Percentiles rank a stretch among this genome's conserved stretches.
These are phyloP conservation scores for Prunus salicina DNA, from an alignment of 306 rosid species.

Conservation along the genomic window DNA sequence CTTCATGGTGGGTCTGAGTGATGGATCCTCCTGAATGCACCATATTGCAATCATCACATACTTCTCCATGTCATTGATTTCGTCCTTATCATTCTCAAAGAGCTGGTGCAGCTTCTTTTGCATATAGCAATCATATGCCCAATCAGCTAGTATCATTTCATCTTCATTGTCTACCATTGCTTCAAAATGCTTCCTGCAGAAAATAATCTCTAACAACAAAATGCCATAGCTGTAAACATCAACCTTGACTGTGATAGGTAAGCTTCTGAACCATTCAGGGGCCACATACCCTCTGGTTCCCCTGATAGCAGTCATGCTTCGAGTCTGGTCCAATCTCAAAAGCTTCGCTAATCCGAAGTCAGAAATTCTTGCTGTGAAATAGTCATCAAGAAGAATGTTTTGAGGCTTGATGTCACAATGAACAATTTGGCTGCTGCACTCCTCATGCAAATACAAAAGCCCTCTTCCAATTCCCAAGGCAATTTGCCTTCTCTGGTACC, in stretches of 20 bases:
- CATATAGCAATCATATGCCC: slow-evolving; percentile 18
- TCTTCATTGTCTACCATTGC: neutral
- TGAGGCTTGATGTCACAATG: slow-evolving; percentile 44
- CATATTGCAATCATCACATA: slow-evolving; percentile 20
- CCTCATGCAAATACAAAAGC: slow-evolving; percentile 28
- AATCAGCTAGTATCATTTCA: slow-evolving; percentile 12
- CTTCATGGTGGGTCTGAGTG: slow-evolving; percentile 17
- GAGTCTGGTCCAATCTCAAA: slow-evolving; percentile 3
- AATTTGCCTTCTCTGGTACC: neutral
- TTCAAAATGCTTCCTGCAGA: neutral
- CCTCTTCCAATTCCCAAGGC: neutral
- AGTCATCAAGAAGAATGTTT: slow-evolving; percentile 9
- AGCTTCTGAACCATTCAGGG: slow-evolving; percentile 7
- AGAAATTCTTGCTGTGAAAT: neutral
- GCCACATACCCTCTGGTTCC: slow-evolving; percentile 4
- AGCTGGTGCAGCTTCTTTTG: neutral
- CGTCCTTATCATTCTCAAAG: slow-evolving; percentile 3
- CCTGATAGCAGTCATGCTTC: neutral
- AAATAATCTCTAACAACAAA: neutral
- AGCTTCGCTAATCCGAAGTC: slow-evolving; percentile 14
- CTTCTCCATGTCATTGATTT: slow-evolving; percentile 6
- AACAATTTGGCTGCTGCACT: slow-evolving; percentile 23
- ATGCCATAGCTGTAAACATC: slow-evolving; percentile 8
- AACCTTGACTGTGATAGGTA: neutral
- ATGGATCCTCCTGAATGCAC: slow-evolving; percentile 28